Evolutionary conservation across 352 stramenopile genomes (phyloP), one percentile per base, ranked within the genome.

Genomic region (Phytophthora uliginosa): DNA sequence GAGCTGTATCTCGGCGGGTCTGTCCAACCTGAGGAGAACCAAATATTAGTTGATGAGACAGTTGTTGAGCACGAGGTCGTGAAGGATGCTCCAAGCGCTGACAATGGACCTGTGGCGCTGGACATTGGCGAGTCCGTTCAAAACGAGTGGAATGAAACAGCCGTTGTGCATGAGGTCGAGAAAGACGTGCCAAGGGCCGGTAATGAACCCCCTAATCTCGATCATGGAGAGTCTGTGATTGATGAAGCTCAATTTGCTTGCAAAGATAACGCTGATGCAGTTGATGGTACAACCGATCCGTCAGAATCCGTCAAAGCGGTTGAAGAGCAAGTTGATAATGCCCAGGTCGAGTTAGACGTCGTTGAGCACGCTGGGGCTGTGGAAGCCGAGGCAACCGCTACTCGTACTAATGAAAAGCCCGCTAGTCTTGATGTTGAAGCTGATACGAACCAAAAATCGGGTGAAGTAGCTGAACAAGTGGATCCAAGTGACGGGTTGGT

Each of bases 401-500:
- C 2, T n/a, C 15, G 2, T 12, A 50, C 12, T n/a, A 48, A 17
- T n/a, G 33, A 60, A 13, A 38, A 7, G 4, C 38, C 18, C 4
- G 38, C 4, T 17, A n/a, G 5, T 20, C 18, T 12, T 51, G n/a
- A 10, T 51, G 3, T 17, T 24, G 52, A 22, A 33, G 4, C 45
- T 47, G 24, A 53, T 12, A 34, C 9, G 12, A 24, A 8, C 8
- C 54, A 57, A 66, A 48, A 67, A 17, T n/a, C 38, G 18, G 54
- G 50, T 8, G 58, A 58, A 47, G 22, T 57, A 31, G n/a, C 36
- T 56, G 56, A 36, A 12, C 31, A 47, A 38, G 18, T 51, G 6
- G 8, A 10, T 52, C 13, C 24, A 13, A 50, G 8, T 10, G 54
- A 48, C 26, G 52, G 40, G 28, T 28, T 74, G n/a, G 38, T 60